phyloP scores from a whole-genome alignment of 2,329 filamentous ascomycete species.

The Talaromyces marneffei region DNA sequence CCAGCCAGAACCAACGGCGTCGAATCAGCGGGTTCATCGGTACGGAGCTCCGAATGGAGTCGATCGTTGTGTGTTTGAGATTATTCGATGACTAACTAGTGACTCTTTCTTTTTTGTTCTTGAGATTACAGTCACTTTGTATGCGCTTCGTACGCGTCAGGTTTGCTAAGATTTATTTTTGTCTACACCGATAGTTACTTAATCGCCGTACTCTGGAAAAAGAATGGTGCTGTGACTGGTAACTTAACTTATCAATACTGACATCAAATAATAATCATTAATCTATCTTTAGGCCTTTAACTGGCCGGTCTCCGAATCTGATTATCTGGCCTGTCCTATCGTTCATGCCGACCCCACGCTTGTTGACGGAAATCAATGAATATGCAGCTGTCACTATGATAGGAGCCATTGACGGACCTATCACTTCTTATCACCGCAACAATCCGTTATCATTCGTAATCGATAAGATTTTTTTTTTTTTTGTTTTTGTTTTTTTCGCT shows the following conservation, averaged over 20 bases:
- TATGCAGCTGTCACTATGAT: not conserved
- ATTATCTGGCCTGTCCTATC: not conserved
- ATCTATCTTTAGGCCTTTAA: not conserved
- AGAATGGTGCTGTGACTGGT: not conserved
- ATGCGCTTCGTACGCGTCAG: too few species aligned
- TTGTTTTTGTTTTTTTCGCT: too few species aligned
- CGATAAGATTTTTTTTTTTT: not conserved
- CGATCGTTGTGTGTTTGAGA: not conserved
- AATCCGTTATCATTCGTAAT: constrained; percentile 5
- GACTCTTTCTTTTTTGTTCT: not conserved
- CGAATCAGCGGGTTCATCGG: not conserved
- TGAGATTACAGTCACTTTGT: not conserved
- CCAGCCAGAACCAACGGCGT: not conserved
- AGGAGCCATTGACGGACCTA: not conserved
- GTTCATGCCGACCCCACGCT: not conserved
- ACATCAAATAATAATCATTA: not conserved
- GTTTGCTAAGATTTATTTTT: too few species aligned
- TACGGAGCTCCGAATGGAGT: not conserved
- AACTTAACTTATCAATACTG: not conserved
- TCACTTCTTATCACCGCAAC: not conserved
- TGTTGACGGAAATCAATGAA: not conserved
- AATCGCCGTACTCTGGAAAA: too few species aligned
- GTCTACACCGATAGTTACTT: too few species aligned
- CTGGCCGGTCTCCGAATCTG: not conserved
- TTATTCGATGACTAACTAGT: not conserved